These are phyloP conservation scores for Erodium trifolium DNA, from an alignment of 441 rosid genomes.

Conservation along the genomic window DNA sequence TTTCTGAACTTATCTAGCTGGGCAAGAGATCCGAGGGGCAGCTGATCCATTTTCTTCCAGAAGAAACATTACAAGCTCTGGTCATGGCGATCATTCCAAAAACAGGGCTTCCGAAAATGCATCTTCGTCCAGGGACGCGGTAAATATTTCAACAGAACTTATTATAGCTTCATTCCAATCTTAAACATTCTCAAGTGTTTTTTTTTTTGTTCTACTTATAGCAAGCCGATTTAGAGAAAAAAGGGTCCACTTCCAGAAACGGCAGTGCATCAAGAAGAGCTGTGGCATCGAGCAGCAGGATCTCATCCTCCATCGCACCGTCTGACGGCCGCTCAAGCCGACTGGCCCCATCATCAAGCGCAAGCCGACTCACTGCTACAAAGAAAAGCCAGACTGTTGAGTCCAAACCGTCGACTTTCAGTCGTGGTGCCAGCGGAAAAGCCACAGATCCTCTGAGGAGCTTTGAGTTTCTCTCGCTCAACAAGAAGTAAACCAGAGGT, in stretches of 20 bases:
- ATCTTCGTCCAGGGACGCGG: slow-evolving; percentile 59
- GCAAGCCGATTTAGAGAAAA: slow-evolving; percentile 56
- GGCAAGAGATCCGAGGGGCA: slow-evolving; percentile 82
- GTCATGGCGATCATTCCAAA: slow-evolving; percentile 53
- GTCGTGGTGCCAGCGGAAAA: slow-evolving; percentile 44
- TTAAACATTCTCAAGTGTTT: background rate
- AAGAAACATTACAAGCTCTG: slow-evolving; percentile 39
- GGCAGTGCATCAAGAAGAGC: slow-evolving; percentile 64
- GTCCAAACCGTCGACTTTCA: slow-evolving; percentile 39
- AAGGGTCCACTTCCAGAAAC: slow-evolving; percentile 57
- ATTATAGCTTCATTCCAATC: no score
- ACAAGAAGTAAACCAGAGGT: slow-evolving; percentile 35
- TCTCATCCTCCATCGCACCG: slow-evolving; percentile 78
- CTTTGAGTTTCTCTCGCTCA: slow-evolving; percentile 70
- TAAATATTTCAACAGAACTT: slow-evolving; percentile 27
- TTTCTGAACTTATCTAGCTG: slow-evolving; percentile 29
- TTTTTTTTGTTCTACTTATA: slow-evolving; percentile 20
- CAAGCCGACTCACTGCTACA: slow-evolving; percentile 50
- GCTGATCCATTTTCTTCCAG: slow-evolving; percentile 72
- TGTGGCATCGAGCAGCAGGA: slow-evolving; percentile 47
- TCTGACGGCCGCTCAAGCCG: slow-evolving; percentile 52
- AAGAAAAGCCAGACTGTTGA: slow-evolving; percentile 64
- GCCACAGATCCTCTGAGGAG: slow-evolving; percentile 54
- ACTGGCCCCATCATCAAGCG: slow-evolving; percentile 35
- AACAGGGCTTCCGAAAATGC: slow-evolving; percentile 48